Conservation (phyloP, 495 filamentous ascomycete genomes). For the Margaritispora aquatica region DNA sequence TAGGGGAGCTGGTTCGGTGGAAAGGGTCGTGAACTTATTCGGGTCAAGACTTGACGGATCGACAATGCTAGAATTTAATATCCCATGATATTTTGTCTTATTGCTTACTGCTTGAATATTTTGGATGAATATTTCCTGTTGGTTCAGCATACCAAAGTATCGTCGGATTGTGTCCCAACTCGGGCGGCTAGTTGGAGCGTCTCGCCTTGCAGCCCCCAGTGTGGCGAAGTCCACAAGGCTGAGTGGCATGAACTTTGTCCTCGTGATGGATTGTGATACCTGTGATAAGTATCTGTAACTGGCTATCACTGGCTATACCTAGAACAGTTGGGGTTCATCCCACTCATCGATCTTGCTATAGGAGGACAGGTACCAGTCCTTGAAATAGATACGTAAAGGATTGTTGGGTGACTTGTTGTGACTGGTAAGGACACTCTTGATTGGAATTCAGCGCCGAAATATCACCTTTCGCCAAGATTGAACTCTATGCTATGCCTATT, state of each 20-base stretch:
- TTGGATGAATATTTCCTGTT: not conserved
- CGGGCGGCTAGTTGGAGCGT: conserved; percentile 1
- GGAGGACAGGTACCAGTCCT: not conserved
- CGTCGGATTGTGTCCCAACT: not conserved
- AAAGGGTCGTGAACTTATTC: not conserved
- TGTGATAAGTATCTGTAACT: not conserved
- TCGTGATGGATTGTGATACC: not conserved
- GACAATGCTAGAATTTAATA: not conserved
- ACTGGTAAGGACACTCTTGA: not conserved
- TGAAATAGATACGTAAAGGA: not conserved
- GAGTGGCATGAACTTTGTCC: not conserved
- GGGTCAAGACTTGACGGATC: not conserved
- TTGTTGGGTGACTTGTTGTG: not conserved
- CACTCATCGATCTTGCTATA: not conserved
- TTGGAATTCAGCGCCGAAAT: not conserved
- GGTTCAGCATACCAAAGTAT: not conserved
- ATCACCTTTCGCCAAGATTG: not conserved
- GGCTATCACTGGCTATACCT: no score
- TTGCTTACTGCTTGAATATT: not conserved
- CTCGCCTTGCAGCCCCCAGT: conserved; percentile 4
- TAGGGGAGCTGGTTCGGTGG: not conserved
- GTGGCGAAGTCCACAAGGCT: conserved; percentile 6
- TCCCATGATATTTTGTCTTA: not conserved
- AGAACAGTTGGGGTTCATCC: not conserved
- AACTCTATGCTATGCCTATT: not conserved